Evolutionary conservation across 768 basidiomycete genomes (phyloP), one percentile per base, ranked within the genome.

Genomic region (Cubamyces lactineus): DNA sequence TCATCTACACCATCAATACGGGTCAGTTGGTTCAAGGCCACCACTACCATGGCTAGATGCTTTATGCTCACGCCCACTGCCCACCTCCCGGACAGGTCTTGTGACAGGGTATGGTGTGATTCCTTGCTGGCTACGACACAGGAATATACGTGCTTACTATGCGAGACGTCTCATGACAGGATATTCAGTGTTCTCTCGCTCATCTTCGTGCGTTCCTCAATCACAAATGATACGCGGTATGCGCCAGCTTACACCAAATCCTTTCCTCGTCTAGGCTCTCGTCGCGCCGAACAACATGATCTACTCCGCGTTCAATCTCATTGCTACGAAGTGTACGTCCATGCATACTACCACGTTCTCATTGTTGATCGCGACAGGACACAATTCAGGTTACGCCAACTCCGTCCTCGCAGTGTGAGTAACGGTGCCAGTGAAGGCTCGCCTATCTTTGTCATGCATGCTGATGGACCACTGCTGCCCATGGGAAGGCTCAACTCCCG

Each of bases 401-500:
- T 55, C 60, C 11, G 28, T 61, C 30, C 24, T 62, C 5, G 54
- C 61, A 5, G 61, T 62, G 61, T 62, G 53, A 43, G 61, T 30
- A n/a, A n/a, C n/a, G 28, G 28, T 30, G 28, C 28, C 28, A 8
- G 28, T 8, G 3, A 3, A 30, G n/a, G n/a, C n/a, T n/a, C 28
- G 28, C 8, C 28, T 41, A 53, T 38, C 17, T 3, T 26, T 3
- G 3, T 11, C 1, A 16, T 9, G 6, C 21, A 30, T 30, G 28
- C 28, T 21, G 16, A n/a, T 17, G 9, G 23, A 41, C 30, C 1
- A 45, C 19, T 9, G 5, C 13, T 19, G n/a, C n/a, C n/a, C n/a
- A n/a, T n/a, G n/a, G n/a, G n/a, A 41, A 62, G 61, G 1, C 61
- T 62, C 16, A 62, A 62, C 48, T 62, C 61, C 12, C 61, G 61